These are phyloP conservation scores for Nemania sp. DNA, from an alignment of 2,329 filamentous ascomycete genomes.

Conservation along the genomic window DNA sequence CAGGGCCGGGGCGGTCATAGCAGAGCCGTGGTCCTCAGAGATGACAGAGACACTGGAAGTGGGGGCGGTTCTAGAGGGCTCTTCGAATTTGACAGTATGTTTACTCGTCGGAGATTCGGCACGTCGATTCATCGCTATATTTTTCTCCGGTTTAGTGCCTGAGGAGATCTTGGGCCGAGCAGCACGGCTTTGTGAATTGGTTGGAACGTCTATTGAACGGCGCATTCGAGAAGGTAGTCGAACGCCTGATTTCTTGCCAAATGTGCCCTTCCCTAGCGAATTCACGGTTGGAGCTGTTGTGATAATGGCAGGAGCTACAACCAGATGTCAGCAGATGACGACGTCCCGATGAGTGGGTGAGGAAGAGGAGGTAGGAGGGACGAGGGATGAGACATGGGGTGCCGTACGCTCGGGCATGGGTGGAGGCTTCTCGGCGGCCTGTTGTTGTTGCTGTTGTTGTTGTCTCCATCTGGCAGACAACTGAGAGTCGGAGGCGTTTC, in stretches of 20 bases:
- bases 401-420: conserved; percentile 61
- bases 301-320: conserved; percentile 73
- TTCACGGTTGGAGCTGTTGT: conserved; percentile 85
- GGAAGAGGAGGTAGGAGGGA: not conserved
- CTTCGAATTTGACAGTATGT: conserved; percentile 62
- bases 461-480: conserved; percentile 75
- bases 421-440: conserved; percentile 55
- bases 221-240: conserved; percentile 57
- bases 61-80: conserved; percentile 48
- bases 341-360: conserved; percentile 1
- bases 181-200: conserved; percentile 36
- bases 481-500: conserved; percentile 92
- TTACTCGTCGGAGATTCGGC: conserved; percentile 43
- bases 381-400: conserved; percentile 4
- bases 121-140: conserved; percentile 44
- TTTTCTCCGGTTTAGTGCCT: conserved; percentile 45
- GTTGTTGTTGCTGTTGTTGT: conserved; percentile 64
- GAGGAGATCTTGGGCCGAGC: conserved; percentile 26
- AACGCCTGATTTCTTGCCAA: conserved; percentile 59
- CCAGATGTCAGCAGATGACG: conserved; percentile 28
- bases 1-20: conserved; percentile 65
- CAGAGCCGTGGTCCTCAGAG: conserved; percentile 62
- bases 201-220: conserved; percentile 54
- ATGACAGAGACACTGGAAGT: conserved; percentile 57
- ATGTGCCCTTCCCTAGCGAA: conserved; percentile 46